A percentile compares a stretch with the other conserved stretches of the same genome.
These are phyloP conservation scores for Trypanosoma cruzi DNA, from an alignment of 208 protist species.

Conservation along the genomic window DNA sequence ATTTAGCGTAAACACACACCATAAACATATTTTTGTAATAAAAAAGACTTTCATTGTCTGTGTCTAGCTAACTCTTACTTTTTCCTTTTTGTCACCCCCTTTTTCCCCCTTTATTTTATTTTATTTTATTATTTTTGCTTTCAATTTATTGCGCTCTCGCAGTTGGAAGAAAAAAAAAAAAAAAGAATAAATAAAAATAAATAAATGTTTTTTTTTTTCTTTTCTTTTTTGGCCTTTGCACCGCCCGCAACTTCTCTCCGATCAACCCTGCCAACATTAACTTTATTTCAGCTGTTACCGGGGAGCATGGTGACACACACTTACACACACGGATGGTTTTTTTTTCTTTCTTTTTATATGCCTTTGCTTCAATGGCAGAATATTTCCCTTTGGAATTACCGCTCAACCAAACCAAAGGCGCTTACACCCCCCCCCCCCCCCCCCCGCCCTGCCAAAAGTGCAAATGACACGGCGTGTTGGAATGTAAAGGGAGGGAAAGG, in stretches of 20 bases:
- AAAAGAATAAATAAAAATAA: conserved; percentile 3
- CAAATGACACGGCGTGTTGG: conserved; percentile 49
- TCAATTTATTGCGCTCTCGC: not conserved
- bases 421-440: conserved; percentile 33
- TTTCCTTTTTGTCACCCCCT: not conserved
- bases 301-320: too few species aligned
- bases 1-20: not conserved
- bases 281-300: too few species aligned
- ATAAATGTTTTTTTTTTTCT: conserved; percentile 37
- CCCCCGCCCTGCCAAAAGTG: conserved; percentile 57
- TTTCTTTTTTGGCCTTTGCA: conserved; percentile 19
- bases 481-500: too few species aligned
- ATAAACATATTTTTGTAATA: not conserved
- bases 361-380: conserved; percentile 67
- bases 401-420: too few species aligned
- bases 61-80: not conserved
- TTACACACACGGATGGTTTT: too few species aligned
- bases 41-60: conserved; percentile 2
- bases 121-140: conserved; percentile 12
- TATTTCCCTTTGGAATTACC: too few species aligned
- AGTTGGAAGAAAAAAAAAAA: conserved; percentile 6
- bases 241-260: conserved; percentile 76
- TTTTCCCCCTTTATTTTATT: conserved; percentile 14
- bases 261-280: too few species aligned
- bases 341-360: too few species aligned